A percentile compares a stretch with the other conserved stretches of the same genome.
These are phyloP conservation scores for Neurospora sp. DNA, from an alignment of 495 filamentous ascomycete genomes.

Conservation along the genomic window DNA sequence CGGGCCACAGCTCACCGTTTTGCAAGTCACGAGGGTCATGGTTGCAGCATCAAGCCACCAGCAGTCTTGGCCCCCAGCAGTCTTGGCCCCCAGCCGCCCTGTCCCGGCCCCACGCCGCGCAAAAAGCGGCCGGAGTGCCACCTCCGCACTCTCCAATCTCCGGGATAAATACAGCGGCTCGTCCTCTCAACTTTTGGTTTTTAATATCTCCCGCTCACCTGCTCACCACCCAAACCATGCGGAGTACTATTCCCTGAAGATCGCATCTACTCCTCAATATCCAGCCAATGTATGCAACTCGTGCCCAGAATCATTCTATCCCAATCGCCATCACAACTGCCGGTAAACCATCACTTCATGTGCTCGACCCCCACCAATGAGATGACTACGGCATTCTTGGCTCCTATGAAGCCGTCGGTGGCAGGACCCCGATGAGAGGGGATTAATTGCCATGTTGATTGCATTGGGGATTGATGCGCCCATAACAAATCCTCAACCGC, in stretches of 20 bases:
- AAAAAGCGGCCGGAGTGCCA: conserved; percentile 4
- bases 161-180: conserved; percentile 15
- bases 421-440: conserved; percentile 5
- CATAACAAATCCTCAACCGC: background rate
- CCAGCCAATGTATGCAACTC: background rate
- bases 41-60: background rate
- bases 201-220: background rate
- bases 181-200: background rate
- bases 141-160: conserved; percentile 15
- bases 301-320: background rate
- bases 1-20: background rate
- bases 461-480: background rate
- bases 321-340: conserved; percentile 9
- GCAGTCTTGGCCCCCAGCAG: background rate
- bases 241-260: background rate
- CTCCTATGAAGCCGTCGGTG: conserved; percentile 1
- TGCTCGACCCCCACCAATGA: conserved; percentile 8
- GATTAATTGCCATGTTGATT: conserved; percentile 12
- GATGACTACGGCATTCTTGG: background rate
- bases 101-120: background rate
- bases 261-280: background rate
- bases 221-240: background rate
- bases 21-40: background rate
- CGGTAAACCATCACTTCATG: conserved; percentile 6
- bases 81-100: background rate